phyloP scores from a whole-genome alignment of 2,329 filamentous ascomycete species.

The Aspergillus sp. region DNA sequence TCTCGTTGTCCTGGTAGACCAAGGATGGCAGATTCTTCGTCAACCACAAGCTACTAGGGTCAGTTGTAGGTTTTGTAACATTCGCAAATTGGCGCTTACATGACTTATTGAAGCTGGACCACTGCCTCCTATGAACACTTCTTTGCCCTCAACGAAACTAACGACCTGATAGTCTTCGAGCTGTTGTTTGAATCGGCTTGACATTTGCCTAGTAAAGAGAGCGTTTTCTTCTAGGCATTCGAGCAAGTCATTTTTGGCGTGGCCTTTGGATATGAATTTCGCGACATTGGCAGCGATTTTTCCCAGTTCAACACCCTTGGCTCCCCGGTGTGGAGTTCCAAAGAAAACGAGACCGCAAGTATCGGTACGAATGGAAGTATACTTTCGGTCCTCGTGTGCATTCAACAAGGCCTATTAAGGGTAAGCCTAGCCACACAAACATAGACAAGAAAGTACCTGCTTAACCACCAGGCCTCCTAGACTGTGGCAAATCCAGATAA shows the following conservation, averaged over 20 bases:
- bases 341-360: conserved; percentile 38
- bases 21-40: conserved; percentile 37
- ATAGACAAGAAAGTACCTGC: conserved; percentile 19
- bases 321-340: conserved; percentile 35
- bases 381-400: conserved; percentile 36
- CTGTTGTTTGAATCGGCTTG: conserved; percentile 33
- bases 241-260: conserved; percentile 32
- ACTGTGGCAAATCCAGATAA: conserved; percentile 34
- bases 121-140: conserved; percentile 27
- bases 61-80: neutral
- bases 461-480: conserved; percentile 34
- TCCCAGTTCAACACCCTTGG: conserved; percentile 32
- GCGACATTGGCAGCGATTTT: conserved; percentile 36
- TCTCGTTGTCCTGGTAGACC: conserved; percentile 34
- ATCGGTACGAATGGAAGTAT: conserved; percentile 31
- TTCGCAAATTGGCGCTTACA: conserved; percentile 20
- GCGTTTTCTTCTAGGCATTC: conserved; percentile 32
- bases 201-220: conserved; percentile 33
- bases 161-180: conserved; percentile 35
- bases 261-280: conserved; percentile 31
- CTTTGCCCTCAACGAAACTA: conserved; percentile 37
- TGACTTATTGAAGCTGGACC: conserved; percentile 33
- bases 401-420: conserved; percentile 30
- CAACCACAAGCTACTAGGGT: conserved; percentile 31
- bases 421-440: neutral